Evolutionary conservation across 177 flowering plant genomes (phyloP).

Genomic region (Vitis hybrid): DNA sequence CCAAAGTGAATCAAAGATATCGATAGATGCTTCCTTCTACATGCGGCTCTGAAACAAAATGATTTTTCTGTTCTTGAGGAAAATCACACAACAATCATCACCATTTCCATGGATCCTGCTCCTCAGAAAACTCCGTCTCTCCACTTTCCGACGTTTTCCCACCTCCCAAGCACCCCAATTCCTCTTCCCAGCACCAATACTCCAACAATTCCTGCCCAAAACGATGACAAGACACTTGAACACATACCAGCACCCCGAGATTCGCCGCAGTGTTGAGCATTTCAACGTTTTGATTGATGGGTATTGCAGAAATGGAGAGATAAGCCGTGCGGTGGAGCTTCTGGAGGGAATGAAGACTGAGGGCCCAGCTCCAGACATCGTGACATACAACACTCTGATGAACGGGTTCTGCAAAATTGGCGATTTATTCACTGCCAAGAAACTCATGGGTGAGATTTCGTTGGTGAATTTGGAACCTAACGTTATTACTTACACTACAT

Average conservation of each 20-base stretch:
- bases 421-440: constrained; percentile 54
- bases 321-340: constrained; percentile 40
- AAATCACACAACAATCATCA: too few species aligned
- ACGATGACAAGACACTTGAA: too few species aligned
- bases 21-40: too few species aligned
- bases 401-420: constrained; percentile 63
- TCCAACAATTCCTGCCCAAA: too few species aligned
- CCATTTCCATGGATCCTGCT: too few species aligned
- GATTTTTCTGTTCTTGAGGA: too few species aligned
- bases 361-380: constrained; percentile 55
- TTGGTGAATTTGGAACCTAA: constrained; percentile 34
- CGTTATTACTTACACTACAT: constrained; percentile 61
- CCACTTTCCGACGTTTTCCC: too few species aligned
- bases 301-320: constrained; percentile 50
- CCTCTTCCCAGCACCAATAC: too few species aligned
- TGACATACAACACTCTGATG: constrained; percentile 72
- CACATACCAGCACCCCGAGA: constrained; percentile 11
- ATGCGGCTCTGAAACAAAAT: too few species aligned
- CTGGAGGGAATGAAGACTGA: constrained; percentile 47
- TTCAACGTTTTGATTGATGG: constrained; percentile 68
- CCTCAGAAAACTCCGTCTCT: too few species aligned
- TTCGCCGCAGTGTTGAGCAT: constrained; percentile 46
- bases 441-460: constrained; percentile 48
- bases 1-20: too few species aligned
- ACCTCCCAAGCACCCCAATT: too few species aligned